Evolutionary conservation across 2,329 filamentous ascomycete genomes (phyloP), one percentile per base, ranked within the genome.

Genomic region (Stemphylium beticola): DNA sequence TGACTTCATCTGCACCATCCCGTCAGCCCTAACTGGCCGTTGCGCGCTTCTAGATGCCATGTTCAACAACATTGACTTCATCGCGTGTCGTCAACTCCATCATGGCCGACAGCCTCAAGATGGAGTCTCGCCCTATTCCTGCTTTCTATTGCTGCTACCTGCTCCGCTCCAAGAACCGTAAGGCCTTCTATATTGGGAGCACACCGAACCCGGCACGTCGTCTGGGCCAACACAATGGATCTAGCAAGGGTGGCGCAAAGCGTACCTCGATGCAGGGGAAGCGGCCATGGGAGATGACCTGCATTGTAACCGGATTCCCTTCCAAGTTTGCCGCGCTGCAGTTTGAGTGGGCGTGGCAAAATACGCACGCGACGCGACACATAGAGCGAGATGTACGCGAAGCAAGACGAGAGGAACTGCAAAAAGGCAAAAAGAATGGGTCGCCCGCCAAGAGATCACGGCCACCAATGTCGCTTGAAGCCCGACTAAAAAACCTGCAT

Each of bases 341-440:
- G 70, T 98, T 99, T 71, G 93, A 98, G 89, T 97, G 93, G 93
- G 93, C 93, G 34, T 89, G 96, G 82, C 91, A 91, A 62, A 92
- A 98, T 71, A 86, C 92, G 1, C 89, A 95, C 70, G 74, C 88
- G 31, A 93, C 93, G 4, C 80, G 89, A 31, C 92, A 96, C 71
- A 92, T 96, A 53, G 83, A 89, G 40, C 57, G 61, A 34, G 60
- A 71, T 26, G 64, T 73, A 37, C 64, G 71, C 11, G 65, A 73
- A 32, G 70, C 71, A 39, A 11, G 76, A 82, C 11, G 60, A 12
- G 64, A 68, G 29, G 66, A 69, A 39, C 29, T 74, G 56, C 67
- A 68, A 38, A 68, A 67, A 43, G 60, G 57, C 22, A 73, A 62
- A 46, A 72, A 66, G 48, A 45, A 49, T 14, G 40, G 58, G 50